These are phyloP conservation scores for Ustilago loliicola DNA, from an alignment of 1,284 basidiomycete species.

Conservation along the genomic window DNA sequence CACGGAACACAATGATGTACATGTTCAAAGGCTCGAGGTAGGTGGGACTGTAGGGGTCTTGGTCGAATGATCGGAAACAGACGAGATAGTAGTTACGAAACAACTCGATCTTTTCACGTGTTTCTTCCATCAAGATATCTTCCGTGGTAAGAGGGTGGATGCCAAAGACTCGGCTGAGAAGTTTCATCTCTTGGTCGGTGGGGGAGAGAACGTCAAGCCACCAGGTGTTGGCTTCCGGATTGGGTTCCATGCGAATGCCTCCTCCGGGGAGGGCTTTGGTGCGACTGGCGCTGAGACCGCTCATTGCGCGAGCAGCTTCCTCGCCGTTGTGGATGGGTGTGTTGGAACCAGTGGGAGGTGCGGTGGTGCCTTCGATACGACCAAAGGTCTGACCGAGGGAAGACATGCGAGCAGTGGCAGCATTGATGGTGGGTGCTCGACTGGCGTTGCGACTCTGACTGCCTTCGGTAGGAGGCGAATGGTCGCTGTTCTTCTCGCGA, in stretches of 20 bases:
- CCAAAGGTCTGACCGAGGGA: conserved; percentile 41
- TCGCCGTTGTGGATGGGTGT: conserved; percentile 49
- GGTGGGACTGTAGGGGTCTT: conserved; percentile 96
- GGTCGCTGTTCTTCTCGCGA: conserved; percentile 33
- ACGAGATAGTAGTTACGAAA: conserved; percentile 99
- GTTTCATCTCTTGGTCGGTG: conserved; percentile 98
- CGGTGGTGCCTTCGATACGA: conserved; percentile 60
- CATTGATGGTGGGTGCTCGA: conserved; percentile 52
- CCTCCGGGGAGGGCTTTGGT: conserved; percentile 60
- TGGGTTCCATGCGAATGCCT: conserved; percentile 64
- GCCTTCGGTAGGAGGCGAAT: conserved; percentile 44
- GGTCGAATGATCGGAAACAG: conserved; percentile 99
- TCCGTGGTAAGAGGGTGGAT: conserved; percentile 99
- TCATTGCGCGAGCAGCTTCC: conserved; percentile 28
- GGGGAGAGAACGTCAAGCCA: conserved; percentile 96
- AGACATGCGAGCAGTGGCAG: conserved; percentile 42
- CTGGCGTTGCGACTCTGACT: conserved; percentile 50
- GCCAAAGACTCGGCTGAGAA: conserved; percentile 82
- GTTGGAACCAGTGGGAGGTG: conserved; percentile 60
- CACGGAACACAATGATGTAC: conserved; percentile 99
- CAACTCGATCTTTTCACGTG: conserved; percentile 98
- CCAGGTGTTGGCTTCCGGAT: conserved; percentile 85
- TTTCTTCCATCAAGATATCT: conserved; percentile 99
- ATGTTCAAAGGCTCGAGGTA: conserved; percentile 98
- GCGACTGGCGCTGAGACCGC: conserved; percentile 34